Evolutionary conservation across 2,329 filamentous ascomycete species (phyloP).

Genomic region (Microthyrium microscopicum): DNA sequence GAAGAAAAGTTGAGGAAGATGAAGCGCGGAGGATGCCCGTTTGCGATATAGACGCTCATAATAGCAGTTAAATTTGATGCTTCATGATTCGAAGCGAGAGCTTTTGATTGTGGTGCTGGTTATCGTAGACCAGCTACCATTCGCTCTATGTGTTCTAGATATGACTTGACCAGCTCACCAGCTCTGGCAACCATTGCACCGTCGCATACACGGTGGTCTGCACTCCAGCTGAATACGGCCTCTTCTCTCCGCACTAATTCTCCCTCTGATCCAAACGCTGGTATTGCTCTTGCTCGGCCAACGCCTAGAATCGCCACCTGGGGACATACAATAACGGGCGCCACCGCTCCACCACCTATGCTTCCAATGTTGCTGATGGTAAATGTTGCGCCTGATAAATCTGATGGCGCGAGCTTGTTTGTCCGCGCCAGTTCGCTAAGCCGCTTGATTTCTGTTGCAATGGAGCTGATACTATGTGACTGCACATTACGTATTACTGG

Average conservation of each 20-base stretch:
- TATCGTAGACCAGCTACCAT: conserved; percentile 63
- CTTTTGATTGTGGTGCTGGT: too few species aligned
- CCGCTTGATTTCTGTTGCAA: conserved; percentile 59
- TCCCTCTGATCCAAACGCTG: conserved; percentile 48
- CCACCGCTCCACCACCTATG: conserved; percentile 82
- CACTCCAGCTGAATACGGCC: conserved; percentile 89
- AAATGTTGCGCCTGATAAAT: conserved; percentile 77
- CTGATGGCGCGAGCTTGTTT: conserved; percentile 58
- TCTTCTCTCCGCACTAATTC: conserved; percentile 59
- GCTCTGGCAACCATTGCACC: conserved; percentile 88
- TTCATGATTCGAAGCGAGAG: too few species aligned
- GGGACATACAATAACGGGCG: conserved; percentile 75
- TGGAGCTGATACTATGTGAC: conserved; percentile 55
- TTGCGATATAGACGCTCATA: conserved; percentile 11
- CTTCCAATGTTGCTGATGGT: conserved; percentile 94
- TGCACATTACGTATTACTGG: conserved; percentile 81
- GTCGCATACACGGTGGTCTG: conserved; percentile 86
- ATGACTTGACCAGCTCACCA: conserved; percentile 59
- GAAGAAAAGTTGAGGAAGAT: conserved; percentile 14
- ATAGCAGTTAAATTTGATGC: too few species aligned
- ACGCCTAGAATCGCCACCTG: conserved; percentile 88
- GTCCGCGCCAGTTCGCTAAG: conserved; percentile 55
- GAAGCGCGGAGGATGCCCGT: conserved; percentile 17
- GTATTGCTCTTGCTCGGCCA: conserved; percentile 63
- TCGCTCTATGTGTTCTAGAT: conserved; percentile 69